Conservation (phyloP, 1,139 yeast genomes). For the Geotrichum klebahnii region DNA sequence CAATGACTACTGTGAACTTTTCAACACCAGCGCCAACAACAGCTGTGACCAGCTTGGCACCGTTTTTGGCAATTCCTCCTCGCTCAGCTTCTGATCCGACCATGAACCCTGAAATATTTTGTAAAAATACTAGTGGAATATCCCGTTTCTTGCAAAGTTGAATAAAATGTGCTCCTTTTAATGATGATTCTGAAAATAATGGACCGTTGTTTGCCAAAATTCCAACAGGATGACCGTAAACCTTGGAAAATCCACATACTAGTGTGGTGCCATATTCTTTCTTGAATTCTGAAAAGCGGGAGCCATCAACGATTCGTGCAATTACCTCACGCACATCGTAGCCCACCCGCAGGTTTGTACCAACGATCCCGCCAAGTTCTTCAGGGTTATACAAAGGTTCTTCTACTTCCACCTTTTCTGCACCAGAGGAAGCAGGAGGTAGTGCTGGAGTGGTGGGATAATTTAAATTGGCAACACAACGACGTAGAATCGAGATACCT, state of each 20-base stretch:
- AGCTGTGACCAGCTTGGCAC: slow-evolving; percentile 39
- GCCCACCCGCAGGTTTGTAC: slow-evolving; percentile 35
- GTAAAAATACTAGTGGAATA: slow-evolving; percentile 37
- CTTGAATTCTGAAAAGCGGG: slow-evolving; percentile 37
- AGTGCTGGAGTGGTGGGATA: slow-evolving; percentile 25
- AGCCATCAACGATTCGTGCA: slow-evolving; percentile 39
- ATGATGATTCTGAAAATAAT: slow-evolving; percentile 37
- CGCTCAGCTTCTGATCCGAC: slow-evolving; percentile 40
- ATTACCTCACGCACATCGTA: slow-evolving; percentile 39
- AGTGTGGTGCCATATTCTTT: slow-evolving; percentile 37
- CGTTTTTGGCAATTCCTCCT: slow-evolving; percentile 40
- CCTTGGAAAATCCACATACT: slow-evolving; percentile 36
- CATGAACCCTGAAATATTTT: slow-evolving; percentile 40
- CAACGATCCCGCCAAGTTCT: slow-evolving; percentile 38
- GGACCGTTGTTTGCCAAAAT: slow-evolving; percentile 41
- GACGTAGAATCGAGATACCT: slow-evolving; percentile 36
- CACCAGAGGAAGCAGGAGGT: slow-evolving; percentile 11
- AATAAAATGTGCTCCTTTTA: slow-evolving; percentile 40
- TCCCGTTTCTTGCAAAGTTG: slow-evolving; percentile 39
- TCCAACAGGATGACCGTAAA: slow-evolving; percentile 39
- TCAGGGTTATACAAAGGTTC: slow-evolving; percentile 36
- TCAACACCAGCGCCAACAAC: slow-evolving; percentile 40
- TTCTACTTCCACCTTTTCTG: slow-evolving; percentile 24
- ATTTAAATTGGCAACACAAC: slow-evolving; percentile 35
- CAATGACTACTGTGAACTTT: slow-evolving; percentile 38